phyloP scores from a whole-genome alignment of 192 early-diverging fungal genomes.

The Linnemannia exigua region DNA sequence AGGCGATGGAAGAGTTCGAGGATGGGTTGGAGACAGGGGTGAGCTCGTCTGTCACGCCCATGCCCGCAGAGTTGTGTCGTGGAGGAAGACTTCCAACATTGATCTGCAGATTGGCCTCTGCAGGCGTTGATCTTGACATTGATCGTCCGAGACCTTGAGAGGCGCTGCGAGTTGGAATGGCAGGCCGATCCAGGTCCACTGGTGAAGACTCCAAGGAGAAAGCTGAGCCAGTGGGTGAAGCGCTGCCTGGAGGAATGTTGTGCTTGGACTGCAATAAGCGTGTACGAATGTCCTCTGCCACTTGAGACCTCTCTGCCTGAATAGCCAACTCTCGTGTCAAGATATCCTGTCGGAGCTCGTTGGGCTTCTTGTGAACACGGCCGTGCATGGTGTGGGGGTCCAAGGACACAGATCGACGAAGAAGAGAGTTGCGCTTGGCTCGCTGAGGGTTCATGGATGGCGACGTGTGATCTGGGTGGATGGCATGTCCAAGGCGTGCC shows the following conservation, averaged over 20 bases:
- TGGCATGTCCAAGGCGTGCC: slow-evolving; percentile 23
- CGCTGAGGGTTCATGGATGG: slow-evolving; percentile 41
- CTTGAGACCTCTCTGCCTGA: slow-evolving; percentile 39
- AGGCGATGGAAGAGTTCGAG: slow-evolving; percentile 27
- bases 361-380: slow-evolving; percentile 45
- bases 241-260: neutral
- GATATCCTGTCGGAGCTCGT: slow-evolving; percentile 44
- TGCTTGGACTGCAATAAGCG: slow-evolving; percentile 31
- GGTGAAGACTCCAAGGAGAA: slow-evolving; percentile 50
- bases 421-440: slow-evolving; percentile 39
- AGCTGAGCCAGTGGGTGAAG: slow-evolving; percentile 6
- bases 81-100: slow-evolving; percentile 33
- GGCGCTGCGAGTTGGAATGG: slow-evolving; percentile 37
- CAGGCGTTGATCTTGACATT: slow-evolving; percentile 15
- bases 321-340: slow-evolving; percentile 37
- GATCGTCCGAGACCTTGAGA: slow-evolving; percentile 49
- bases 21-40: slow-evolving; percentile 46
- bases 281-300: slow-evolving; percentile 36
- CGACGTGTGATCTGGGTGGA: slow-evolving; percentile 23
- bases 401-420: slow-evolving; percentile 48
- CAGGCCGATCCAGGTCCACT: slow-evolving; percentile 40
- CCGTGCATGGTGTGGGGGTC: slow-evolving; percentile 55
- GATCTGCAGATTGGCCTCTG: slow-evolving; percentile 33
- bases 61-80: neutral
- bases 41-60: slow-evolving; percentile 16